These are phyloP conservation scores for Lodderomyces orthopsilosis DNA, from an alignment of 1,139 yeast genomes.

Conservation along the genomic window DNA sequence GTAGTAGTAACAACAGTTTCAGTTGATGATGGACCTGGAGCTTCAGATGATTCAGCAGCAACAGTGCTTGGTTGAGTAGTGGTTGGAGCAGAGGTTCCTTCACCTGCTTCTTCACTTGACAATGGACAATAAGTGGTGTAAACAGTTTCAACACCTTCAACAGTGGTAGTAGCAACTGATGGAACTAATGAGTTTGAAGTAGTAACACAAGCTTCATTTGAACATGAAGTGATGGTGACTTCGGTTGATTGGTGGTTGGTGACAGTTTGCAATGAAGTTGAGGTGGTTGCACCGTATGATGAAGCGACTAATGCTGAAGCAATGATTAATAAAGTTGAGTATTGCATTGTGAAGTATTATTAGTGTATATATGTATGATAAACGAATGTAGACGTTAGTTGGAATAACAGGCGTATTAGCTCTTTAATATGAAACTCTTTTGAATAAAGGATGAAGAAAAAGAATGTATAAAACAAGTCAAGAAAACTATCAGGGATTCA, in stretches of 20 bases:
- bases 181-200: slow-evolving; percentile 22
- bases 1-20: slow-evolving; percentile 21
- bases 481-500: not conserved
- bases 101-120: slow-evolving; percentile 18
- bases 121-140: slow-evolving; percentile 52
- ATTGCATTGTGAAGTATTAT: slow-evolving; percentile 27
- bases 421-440: not conserved
- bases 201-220: slow-evolving; percentile 33
- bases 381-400: slow-evolving; percentile 15
- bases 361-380: not conserved
- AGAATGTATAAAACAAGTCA: not conserved
- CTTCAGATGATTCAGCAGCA: slow-evolving; percentile 23
- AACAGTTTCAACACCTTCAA: slow-evolving; percentile 39
- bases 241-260: slow-evolving; percentile 34
- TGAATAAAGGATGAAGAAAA: not conserved
- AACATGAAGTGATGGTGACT: slow-evolving; percentile 44
- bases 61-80: slow-evolving; percentile 15
- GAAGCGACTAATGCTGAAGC: slow-evolving; percentile 30
- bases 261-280: slow-evolving; percentile 24
- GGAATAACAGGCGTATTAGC: slow-evolving; percentile 5
- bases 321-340: slow-evolving; percentile 24
- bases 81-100: slow-evolving; percentile 18
- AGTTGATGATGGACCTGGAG: slow-evolving; percentile 21
- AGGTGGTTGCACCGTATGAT: slow-evolving; percentile 19
- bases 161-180: slow-evolving; percentile 40